Percentiles rank a stretch among this genome's conserved stretches.
Evolutionary conservation across 371 early-diverging fungal species (phyloP).

Genomic region (Apophysomyces ossiformis): DNA sequence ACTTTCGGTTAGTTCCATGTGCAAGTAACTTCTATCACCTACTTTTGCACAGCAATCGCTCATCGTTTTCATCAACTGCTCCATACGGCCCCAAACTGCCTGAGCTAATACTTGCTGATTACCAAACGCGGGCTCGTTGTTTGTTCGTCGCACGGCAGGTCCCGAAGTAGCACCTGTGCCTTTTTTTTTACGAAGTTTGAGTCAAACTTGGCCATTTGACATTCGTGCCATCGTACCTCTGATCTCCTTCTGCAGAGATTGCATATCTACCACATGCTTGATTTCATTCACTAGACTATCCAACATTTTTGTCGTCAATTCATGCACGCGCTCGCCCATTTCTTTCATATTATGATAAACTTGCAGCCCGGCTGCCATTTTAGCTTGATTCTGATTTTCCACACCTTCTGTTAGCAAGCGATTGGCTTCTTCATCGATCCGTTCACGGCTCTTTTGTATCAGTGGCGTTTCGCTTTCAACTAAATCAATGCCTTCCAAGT

Average conservation of each 20-base stretch:
- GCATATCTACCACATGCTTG: constrained; percentile 63
- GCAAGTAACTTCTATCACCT: neutral
- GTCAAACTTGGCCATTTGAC: too few species aligned
- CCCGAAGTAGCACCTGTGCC: constrained; percentile 16
- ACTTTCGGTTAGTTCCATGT: neutral
- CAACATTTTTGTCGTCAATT: constrained; percentile 50
- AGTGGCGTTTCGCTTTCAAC: constrained; percentile 57
- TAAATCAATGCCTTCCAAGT: constrained; percentile 70
- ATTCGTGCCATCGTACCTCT: constrained; percentile 45
- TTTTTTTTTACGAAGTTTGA: constrained; percentile 4
- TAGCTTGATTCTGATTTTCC: constrained; percentile 65
- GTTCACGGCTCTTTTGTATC: constrained; percentile 48
- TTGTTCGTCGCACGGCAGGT: constrained; percentile 54
- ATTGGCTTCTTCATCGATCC: constrained; percentile 60
- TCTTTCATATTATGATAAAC: constrained; percentile 74
- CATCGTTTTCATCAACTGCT: constrained; percentile 74
- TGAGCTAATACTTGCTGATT: constrained; percentile 54
- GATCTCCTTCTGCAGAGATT: constrained; percentile 66
- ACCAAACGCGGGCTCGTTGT: constrained; percentile 57
- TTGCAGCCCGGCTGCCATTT: constrained; percentile 77
- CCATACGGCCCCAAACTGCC: constrained; percentile 73
- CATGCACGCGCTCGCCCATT: constrained; percentile 56
- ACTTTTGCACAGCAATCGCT: constrained; percentile 72
- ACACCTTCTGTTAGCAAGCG: constrained; percentile 64
- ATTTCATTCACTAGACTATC: constrained; percentile 59